Evolutionary conservation across 2,329 filamentous ascomycete genomes (phyloP).

Genomic region (Macroventuria anomochaeta): DNA sequence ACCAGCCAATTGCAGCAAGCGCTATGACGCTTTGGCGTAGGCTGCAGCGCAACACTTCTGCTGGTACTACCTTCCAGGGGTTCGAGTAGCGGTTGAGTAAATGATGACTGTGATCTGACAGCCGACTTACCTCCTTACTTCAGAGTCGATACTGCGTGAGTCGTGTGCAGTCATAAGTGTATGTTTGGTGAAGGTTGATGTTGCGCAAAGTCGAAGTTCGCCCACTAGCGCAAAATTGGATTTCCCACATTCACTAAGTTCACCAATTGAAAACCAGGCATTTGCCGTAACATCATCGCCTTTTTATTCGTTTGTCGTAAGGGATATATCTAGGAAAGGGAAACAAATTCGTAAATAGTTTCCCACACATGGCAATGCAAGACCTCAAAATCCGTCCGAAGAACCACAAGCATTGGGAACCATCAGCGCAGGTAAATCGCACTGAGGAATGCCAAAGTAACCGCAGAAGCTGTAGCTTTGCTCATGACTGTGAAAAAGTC

Average conservation of each 20-base stretch:
- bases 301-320: slow-evolving; percentile 47
- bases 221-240: slow-evolving; percentile 33
- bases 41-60: slow-evolving; percentile 3
- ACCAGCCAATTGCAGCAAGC: slow-evolving; percentile 3
- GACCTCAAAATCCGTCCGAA: slow-evolving; percentile 47
- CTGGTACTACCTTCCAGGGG: too few relatives aligned
- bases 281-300: slow-evolving; percentile 44
- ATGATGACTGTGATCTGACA: background rate
- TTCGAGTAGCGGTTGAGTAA: background rate
- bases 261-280: slow-evolving; percentile 27
- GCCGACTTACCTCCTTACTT: background rate
- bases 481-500: slow-evolving; percentile 28
- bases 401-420: slow-evolving; percentile 45
- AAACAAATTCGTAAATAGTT: slow-evolving; percentile 44
- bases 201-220: slow-evolving; percentile 17
- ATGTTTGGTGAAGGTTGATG: background rate
- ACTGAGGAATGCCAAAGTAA: slow-evolving; percentile 41
- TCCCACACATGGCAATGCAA: slow-evolving; percentile 49
- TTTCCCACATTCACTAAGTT: slow-evolving; percentile 31
- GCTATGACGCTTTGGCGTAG: background rate
- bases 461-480: slow-evolving; percentile 36
- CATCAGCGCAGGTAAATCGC: slow-evolving; percentile 39
- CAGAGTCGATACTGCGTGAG: background rate
- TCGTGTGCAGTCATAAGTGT: background rate
- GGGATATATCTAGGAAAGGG: slow-evolving; percentile 44